These are phyloP conservation scores for Microstegium vimineum DNA, from an alignment of 176 grass and related monocot species.

Conservation along the genomic window DNA sequence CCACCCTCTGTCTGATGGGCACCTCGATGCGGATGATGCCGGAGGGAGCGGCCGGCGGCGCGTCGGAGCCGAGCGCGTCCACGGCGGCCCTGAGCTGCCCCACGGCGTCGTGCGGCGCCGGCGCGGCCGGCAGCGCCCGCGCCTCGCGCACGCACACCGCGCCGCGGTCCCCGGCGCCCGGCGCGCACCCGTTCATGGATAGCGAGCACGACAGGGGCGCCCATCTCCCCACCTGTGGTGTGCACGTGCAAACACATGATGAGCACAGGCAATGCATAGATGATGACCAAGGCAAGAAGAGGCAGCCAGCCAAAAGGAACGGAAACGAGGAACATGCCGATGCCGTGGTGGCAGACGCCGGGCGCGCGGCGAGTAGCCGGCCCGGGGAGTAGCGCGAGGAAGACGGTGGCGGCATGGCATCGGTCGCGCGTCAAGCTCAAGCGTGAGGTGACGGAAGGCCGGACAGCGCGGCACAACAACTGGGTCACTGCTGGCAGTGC, in stretches of 20 bases:
- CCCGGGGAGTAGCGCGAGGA: slow-evolving; percentile 25
- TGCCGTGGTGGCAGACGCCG: neutral
- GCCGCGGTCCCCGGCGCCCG: neutral
- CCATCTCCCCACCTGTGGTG: slow-evolving; percentile 20
- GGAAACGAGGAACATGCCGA: neutral
- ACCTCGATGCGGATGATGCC: slow-evolving; percentile 94
- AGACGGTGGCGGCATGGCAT: neutral
- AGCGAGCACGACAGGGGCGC: slow-evolving; percentile 37
- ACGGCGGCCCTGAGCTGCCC: slow-evolving; percentile 55
- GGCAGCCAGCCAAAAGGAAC: neutral
- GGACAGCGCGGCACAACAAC: neutral
- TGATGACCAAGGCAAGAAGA: neutral
- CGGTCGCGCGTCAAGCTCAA: neutral
- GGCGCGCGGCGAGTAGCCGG: slow-evolving; percentile 7
- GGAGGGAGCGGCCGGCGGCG: slow-evolving; percentile 33
- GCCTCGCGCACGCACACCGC: slow-evolving; percentile 50
- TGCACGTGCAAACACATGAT: neutral
- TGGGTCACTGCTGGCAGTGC: neutral
- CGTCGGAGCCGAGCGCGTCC: slow-evolving; percentile 9
- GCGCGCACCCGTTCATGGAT: slow-evolving; percentile 73
- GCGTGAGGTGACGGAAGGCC: neutral
- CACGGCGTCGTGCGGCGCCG: slow-evolving; percentile 45
- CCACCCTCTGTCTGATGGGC: slow-evolving; percentile 62
- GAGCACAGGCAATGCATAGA: neutral
- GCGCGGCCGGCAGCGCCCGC: slow-evolving; percentile 41